Evolutionary conservation across 139 green algal species (phyloP), one percentile per base, ranked within the genome.

Genomic region (Astrephomene gubernaculifera): DNA sequence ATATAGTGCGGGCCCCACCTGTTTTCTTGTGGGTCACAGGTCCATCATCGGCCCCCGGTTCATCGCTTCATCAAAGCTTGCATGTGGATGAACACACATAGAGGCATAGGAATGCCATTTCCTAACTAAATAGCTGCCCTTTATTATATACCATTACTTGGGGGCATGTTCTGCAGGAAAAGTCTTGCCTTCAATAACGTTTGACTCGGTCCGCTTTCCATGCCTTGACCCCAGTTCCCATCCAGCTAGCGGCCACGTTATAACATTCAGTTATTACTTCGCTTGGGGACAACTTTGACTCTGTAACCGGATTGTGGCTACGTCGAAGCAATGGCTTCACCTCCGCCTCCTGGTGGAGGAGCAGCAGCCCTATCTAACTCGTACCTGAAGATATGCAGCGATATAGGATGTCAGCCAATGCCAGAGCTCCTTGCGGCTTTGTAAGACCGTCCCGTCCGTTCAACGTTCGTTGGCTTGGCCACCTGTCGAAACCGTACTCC

Each of bases 371-470:
- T 79, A 4, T 43, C 49, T 2, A 61, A 7, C 80, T 70, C 49
- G 4, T 87, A 87, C 52, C 12, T 87, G 6, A 76, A 83, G 33
- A 81, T 83, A 53, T 87, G 82, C 71, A 70, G 19, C 35, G 71
- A 83, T 33, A 45, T 78, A 4, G 71, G 45, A 2, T 81, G 45
- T 2, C 33, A 60, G 10, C 63, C 60, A 5, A 65, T 84, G 17
- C 38, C 49, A 1, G 64, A 88, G 35, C 41, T 84, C 25, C 33
- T 88, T 9, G 78, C 35, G 43, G 63, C 78, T 7, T 29, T 74
- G 78, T 84, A 54, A 75, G 63, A n/a, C 21, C 17, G 65, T 29
- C 21, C 9, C 38, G 2, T 35, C 41, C 29, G 10, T 22, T 52
- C 68, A 54, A 5, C 8, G 35, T 57, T 39, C 68, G 38, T 75